phyloP scores from a whole-genome alignment of 139 green algal species.

The Chlorella sp. region DNA sequence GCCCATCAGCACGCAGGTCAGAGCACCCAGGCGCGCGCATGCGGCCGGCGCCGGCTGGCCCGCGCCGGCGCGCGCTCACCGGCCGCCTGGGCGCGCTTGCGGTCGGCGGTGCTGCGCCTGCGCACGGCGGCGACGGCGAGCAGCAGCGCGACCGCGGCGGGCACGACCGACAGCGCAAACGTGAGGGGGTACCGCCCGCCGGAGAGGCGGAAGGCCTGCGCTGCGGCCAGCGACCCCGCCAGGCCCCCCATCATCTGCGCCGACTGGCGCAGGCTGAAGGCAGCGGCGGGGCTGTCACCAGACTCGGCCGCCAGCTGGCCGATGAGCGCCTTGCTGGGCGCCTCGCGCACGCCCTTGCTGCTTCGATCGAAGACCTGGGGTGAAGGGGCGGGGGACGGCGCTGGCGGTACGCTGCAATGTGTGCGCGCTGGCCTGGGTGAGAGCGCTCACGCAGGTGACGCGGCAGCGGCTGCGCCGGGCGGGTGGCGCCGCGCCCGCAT shows the following conservation, averaged over 20 bases:
- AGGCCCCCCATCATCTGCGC: slow-evolving; percentile 75
- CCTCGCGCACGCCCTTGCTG: slow-evolving; percentile 82
- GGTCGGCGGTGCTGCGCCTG: too few relatives aligned
- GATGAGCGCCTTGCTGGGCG: slow-evolving; percentile 84
- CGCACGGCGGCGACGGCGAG: slow-evolving; percentile 36
- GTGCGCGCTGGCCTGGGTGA: neutral
- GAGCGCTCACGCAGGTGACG: too few relatives aligned
- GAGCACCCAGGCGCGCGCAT: too few relatives aligned
- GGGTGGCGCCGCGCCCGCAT: too few relatives aligned
- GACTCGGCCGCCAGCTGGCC: slow-evolving; percentile 72
- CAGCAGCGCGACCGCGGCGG: slow-evolving; percentile 57
- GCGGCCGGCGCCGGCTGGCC: neutral
- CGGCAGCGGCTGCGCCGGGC: too few relatives aligned
- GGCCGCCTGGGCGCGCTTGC: neutral
- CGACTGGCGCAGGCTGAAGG: slow-evolving; percentile 78
- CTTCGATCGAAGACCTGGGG: slow-evolving; percentile 60
- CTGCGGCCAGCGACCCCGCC: slow-evolving; percentile 54
- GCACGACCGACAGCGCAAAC: slow-evolving; percentile 67
- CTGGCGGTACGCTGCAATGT: neutral
- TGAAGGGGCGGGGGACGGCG: neutral
- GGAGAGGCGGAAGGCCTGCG: slow-evolving; percentile 56
- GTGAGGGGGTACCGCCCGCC: slow-evolving; percentile 71
- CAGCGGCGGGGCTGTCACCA: slow-evolving; percentile 71
- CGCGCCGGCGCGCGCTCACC: neutral
- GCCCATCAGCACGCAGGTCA: too few relatives aligned